phyloP scores from a whole-genome alignment of 108 stramenopile species.

The Nitzschia inconspicua region DNA sequence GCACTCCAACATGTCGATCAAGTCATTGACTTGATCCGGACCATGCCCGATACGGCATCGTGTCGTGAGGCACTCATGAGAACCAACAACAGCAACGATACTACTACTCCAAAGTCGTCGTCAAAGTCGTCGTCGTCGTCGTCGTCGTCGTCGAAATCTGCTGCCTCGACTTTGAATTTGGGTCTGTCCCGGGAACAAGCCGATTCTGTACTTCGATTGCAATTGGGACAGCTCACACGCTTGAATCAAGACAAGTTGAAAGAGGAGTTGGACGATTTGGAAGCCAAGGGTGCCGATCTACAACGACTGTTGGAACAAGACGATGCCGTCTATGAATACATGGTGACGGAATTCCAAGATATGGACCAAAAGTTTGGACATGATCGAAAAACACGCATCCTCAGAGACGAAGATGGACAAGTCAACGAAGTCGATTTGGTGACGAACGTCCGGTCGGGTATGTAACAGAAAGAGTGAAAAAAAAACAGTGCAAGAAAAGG shows the following conservation, averaged over 20 bases:
- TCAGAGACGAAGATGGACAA: conserved; percentile 75
- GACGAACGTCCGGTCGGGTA: conserved; percentile 74
- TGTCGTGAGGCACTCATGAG: conserved; percentile 70
- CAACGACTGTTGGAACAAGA: conserved; percentile 64
- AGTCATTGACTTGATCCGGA: conserved; percentile 87
- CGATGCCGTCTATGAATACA: conserved; percentile 71
- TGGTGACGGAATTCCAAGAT: conserved; percentile 74
- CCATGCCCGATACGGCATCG: conserved; percentile 69
- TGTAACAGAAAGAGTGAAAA: too few relatives aligned
- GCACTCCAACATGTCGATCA: conserved; percentile 81
- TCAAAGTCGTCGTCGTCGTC: too few relatives aligned
- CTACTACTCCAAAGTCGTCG: neutral
- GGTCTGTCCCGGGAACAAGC: conserved; percentile 79
- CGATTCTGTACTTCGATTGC: conserved; percentile 86
- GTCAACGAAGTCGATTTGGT: conserved; percentile 86
- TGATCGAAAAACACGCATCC: conserved; percentile 78
- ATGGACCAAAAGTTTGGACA: conserved; percentile 74
- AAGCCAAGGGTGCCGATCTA: conserved; percentile 36
- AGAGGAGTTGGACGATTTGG: conserved; percentile 66
- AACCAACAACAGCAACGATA: conserved; percentile 3
- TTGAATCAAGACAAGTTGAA: conserved; percentile 85
- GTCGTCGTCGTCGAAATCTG: too few relatives aligned
- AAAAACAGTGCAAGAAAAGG: too few relatives aligned
- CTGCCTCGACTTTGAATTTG: conserved; percentile 14
- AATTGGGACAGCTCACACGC: conserved; percentile 88